A percentile compares a stretch with the other conserved stretches of the same genome.
These are phyloP conservation scores for Glonium stellatum DNA, from an alignment of 495 filamentous ascomycete species.

Conservation along the genomic window DNA sequence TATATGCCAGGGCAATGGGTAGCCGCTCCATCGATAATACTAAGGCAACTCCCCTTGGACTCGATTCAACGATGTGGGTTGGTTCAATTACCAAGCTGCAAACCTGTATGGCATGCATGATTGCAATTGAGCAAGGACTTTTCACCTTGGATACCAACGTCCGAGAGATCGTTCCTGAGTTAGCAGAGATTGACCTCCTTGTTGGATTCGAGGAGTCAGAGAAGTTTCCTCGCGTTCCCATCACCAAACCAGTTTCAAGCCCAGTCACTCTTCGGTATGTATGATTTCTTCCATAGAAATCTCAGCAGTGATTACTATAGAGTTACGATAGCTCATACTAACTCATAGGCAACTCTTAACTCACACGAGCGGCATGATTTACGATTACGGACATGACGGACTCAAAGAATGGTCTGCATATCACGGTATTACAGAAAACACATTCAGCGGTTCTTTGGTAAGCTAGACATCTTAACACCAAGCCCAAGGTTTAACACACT, in stretches of 20 bases:
- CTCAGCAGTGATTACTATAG: too few relatives aligned
- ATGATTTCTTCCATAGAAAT: background rate
- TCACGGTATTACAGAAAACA: constrained; percentile 10
- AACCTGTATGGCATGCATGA: constrained; percentile 34
- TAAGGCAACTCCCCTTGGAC: constrained; percentile 3
- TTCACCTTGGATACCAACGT: constrained; percentile 33
- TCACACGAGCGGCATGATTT: constrained; percentile 17
- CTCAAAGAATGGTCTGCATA: constrained; percentile 20
- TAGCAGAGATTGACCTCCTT: constrained; percentile 30
- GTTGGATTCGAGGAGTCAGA: constrained; percentile 29
- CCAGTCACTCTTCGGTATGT: constrained; percentile 31
- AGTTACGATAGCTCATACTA: too few relatives aligned
- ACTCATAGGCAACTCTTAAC: constrained; percentile 9
- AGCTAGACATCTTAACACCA: too few relatives aligned
- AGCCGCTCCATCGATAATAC: constrained; percentile 10
- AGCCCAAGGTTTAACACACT: too few relatives aligned
- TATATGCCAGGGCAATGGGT: constrained; percentile 15
- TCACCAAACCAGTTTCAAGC: constrained; percentile 22
- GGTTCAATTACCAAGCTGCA: constrained; percentile 36
- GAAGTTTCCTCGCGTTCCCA: constrained; percentile 19
- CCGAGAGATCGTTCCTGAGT: constrained; percentile 25
- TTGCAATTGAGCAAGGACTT: constrained; percentile 33
- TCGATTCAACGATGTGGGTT: constrained; percentile 20
- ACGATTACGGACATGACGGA: constrained; percentile 12
- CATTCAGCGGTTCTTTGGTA: constrained; percentile 5